A percentile compares a stretch with the other conserved stretches of the same genome.
Evolutionary conservation across 1,139 yeast genomes (phyloP).

Genomic region (Oligophagozyma castellii): DNA sequence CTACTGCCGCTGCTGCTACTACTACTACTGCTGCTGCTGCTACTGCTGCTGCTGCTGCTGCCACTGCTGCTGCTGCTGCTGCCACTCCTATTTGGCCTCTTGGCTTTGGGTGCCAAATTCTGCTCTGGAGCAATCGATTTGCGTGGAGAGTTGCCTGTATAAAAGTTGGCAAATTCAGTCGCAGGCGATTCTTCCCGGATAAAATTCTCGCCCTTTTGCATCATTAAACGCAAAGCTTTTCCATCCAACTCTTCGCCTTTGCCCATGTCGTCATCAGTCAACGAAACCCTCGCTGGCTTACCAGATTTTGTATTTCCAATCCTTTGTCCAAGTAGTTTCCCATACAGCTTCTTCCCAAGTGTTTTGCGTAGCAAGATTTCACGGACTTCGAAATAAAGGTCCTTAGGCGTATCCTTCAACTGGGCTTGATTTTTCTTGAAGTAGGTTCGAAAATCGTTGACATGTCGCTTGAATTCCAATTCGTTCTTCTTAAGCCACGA

Average conservation of each 20-base stretch:
- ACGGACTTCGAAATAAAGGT: slow-evolving; percentile 69
- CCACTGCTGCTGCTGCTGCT: too few species aligned
- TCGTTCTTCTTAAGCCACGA: slow-evolving; percentile 97
- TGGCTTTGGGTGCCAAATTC: neutral
- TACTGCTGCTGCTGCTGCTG: neutral
- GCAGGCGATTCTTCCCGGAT: slow-evolving; percentile 35
- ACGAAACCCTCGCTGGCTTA: slow-evolving; percentile 2
- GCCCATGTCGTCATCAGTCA: slow-evolving; percentile 3
- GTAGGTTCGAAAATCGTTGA: slow-evolving; percentile 71
- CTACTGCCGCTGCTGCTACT: neutral
- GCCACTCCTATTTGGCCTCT: neutral
- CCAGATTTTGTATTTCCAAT: neutral
- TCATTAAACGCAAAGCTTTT: slow-evolving; percentile 1
- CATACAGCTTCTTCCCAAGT: slow-evolving; percentile 22
- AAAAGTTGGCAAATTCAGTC: slow-evolving; percentile 50
- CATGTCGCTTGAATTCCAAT: slow-evolving; percentile 81
- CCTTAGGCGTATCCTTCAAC: slow-evolving; percentile 64
- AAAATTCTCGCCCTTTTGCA: slow-evolving; percentile 7
- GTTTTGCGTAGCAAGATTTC: slow-evolving; percentile 50
- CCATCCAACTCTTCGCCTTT: slow-evolving; percentile 2
- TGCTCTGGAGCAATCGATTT: slow-evolving; percentile 1
- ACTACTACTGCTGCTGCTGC: slow-evolving; percentile 1
- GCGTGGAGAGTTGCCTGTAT: slow-evolving; percentile 28
- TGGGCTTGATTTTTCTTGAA: slow-evolving; percentile 64
- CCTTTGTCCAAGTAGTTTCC: slow-evolving; percentile 18